phyloP scores from a whole-genome alignment of 2,329 filamentous ascomycete species.

The Exophiala lecanii-corni region DNA sequence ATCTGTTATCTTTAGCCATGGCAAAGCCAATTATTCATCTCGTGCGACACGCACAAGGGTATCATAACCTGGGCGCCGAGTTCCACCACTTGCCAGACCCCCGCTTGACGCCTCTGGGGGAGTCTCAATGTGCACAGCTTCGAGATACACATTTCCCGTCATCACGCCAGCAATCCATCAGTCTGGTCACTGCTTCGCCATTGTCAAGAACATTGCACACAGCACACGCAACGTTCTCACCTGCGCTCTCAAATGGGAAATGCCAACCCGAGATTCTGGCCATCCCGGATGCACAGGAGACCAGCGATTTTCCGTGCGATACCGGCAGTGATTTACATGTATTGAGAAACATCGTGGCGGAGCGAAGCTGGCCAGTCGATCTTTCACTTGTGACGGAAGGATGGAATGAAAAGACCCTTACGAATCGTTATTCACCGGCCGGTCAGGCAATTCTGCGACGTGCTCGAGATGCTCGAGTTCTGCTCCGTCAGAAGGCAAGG shows the following conservation, averaged over 20 bases:
- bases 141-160: conserved; percentile 52
- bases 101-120: conserved; percentile 68
- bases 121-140: conserved; percentile 66
- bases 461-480: conserved; percentile 57
- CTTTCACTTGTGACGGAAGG: conserved; percentile 55
- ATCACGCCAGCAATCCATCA: conserved; percentile 48
- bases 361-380: conserved; percentile 55
- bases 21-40: conserved; percentile 22
- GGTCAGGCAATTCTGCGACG: conserved; percentile 54
- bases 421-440: conserved; percentile 42
- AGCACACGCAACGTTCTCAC: conserved; percentile 63
- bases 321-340: conserved; percentile 57
- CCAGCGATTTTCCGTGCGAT: conserved; percentile 70
- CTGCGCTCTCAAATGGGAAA: conserved; percentile 44
- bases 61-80: conserved; percentile 68
- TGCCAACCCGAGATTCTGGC: conserved; percentile 54
- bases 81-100: conserved; percentile 76
- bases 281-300: conserved; percentile 74
- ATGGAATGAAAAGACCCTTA: conserved; percentile 65
- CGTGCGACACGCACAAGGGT: conserved; percentile 52
- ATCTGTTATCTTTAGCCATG: too few species aligned
- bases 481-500: conserved; percentile 55
- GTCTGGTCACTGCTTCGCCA: conserved; percentile 67
- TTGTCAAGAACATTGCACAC: conserved; percentile 78
- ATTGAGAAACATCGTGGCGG: conserved; percentile 58